These are phyloP conservation scores for Limonium bicolor DNA, from an alignment of 148 eudicot genomes.

Conservation along the genomic window DNA sequence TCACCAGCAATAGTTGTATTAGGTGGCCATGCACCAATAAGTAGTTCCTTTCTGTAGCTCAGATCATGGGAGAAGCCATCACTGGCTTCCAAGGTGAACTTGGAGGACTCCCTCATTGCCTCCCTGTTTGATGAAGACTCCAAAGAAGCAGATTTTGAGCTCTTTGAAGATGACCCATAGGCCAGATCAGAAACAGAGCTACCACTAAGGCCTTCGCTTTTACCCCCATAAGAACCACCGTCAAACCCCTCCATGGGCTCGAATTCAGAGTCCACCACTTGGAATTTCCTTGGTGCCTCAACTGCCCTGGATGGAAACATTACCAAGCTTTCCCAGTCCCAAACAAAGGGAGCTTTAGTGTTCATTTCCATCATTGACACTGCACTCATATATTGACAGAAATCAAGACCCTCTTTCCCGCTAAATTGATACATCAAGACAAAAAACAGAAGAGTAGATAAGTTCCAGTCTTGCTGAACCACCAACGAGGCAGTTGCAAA, in stretches of 20 bases:
- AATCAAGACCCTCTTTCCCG: neutral
- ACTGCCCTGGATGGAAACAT: conserved; percentile 33
- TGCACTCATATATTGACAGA: conserved; percentile 15
- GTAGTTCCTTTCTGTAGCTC: conserved; percentile 23
- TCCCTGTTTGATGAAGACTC: conserved; percentile 46
- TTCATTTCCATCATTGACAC: conserved; percentile 65
- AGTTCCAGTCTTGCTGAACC: no score
- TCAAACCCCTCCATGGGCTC: conserved; percentile 56
- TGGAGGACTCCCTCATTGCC: conserved; percentile 25
- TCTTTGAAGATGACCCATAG: conserved; percentile 53
- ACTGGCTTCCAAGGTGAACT: conserved; percentile 21
- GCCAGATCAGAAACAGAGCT: conserved; percentile 50
- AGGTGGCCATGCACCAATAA: conserved; percentile 19
- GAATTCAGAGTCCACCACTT: conserved; percentile 39
- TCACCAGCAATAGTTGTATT: no score
- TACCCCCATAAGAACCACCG: conserved; percentile 43
- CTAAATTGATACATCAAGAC: no score
- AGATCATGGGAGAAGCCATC: conserved; percentile 31
- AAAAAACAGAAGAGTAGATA: no score
- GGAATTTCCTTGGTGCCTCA: conserved; percentile 44
- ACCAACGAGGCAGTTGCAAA: no score
- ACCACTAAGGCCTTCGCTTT: conserved; percentile 17
- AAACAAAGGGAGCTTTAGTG: conserved; percentile 35
- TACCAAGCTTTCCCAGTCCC: conserved; percentile 80
- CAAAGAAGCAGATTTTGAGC: conserved; percentile 69